Evolutionary conservation across 176 grass and related monocot genomes (phyloP).

Genomic region (Otatea glauca): DNA sequence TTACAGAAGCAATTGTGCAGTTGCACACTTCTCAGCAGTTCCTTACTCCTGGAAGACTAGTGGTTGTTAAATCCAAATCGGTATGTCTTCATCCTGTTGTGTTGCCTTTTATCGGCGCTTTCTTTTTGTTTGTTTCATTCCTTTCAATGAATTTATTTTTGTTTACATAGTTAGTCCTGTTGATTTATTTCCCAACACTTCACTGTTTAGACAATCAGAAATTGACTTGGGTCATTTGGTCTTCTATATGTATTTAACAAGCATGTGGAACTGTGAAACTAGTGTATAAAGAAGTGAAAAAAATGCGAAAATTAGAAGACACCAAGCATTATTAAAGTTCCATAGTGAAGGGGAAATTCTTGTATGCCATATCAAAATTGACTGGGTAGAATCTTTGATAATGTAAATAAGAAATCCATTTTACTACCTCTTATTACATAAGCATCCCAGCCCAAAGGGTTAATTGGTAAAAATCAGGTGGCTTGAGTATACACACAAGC

Average conservation of each 20-base stretch:
- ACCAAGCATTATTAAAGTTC: not conserved
- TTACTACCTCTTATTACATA: conserved; percentile 24
- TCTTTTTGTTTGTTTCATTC: conserved; percentile 22
- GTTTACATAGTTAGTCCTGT: conserved; percentile 17
- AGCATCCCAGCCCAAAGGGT: conserved; percentile 6
- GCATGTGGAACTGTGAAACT: not conserved
- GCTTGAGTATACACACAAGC: conserved; percentile 12
- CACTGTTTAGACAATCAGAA: conserved; percentile 1
- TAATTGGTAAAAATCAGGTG: conserved; percentile 16
- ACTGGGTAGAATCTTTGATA: not conserved
- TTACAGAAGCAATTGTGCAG: conserved; percentile 77
- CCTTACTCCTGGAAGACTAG: conserved; percentile 79
- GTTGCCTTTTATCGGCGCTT: conserved; percentile 24
- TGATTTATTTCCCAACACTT: not conserved
- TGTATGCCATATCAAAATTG: not conserved
- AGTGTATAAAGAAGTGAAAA: not conserved
- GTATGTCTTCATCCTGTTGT: conserved; percentile 52
- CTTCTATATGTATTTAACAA: conserved; percentile 13
- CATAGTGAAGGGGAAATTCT: not conserved
- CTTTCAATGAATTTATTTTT: conserved; percentile 26
- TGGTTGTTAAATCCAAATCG: conserved; percentile 86
- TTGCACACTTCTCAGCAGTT: conserved; percentile 61
- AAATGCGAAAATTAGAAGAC: not conserved
- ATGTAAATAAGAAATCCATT: conserved; percentile 15
- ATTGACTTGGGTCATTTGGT: not conserved